phyloP scores from a whole-genome alignment of 495 filamentous ascomycete genomes.

The Trichoderma asperelloides region DNA sequence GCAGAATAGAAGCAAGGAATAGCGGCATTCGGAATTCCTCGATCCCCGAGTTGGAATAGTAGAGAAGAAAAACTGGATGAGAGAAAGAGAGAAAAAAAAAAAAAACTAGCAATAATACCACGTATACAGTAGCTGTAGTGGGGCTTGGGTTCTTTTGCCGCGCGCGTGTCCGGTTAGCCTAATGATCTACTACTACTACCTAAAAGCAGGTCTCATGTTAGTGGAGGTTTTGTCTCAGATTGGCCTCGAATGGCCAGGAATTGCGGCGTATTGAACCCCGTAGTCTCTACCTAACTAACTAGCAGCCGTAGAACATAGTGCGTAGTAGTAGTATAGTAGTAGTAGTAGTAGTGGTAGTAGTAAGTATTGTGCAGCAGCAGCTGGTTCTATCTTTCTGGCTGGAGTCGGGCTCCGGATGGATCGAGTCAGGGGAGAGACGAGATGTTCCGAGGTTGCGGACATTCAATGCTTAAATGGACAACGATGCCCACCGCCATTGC shows the following conservation, averaged over 20 bases:
- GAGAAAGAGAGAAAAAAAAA: not conserved
- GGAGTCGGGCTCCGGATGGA: no score
- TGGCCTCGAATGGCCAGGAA: no score
- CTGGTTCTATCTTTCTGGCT: not conserved
- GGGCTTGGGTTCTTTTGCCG: not conserved
- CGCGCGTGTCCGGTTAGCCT: not conserved
- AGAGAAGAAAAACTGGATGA: not conserved
- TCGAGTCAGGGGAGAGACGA: not conserved
- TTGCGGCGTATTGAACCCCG: no score
- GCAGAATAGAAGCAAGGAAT: not conserved
- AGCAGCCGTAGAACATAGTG: no score
- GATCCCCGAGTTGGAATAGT: not conserved
- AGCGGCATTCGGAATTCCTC: slow-evolving; percentile 3
- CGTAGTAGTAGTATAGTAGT: not conserved
- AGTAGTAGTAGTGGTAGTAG: not conserved
- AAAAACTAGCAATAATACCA: not conserved
- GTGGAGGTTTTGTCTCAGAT: no score
- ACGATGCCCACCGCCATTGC: not conserved
- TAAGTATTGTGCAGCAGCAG: not conserved
- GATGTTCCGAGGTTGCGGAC: not conserved
- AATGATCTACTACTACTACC: no score
- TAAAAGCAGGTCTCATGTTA: no score
- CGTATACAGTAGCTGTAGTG: not conserved
- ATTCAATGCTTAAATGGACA: not conserved
- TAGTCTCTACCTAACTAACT: no score